Evolutionary conservation across 371 early-diverging fungal species (phyloP), one percentile per base, ranked within the genome.

Genomic region (Actinomucor elegans): DNA sequence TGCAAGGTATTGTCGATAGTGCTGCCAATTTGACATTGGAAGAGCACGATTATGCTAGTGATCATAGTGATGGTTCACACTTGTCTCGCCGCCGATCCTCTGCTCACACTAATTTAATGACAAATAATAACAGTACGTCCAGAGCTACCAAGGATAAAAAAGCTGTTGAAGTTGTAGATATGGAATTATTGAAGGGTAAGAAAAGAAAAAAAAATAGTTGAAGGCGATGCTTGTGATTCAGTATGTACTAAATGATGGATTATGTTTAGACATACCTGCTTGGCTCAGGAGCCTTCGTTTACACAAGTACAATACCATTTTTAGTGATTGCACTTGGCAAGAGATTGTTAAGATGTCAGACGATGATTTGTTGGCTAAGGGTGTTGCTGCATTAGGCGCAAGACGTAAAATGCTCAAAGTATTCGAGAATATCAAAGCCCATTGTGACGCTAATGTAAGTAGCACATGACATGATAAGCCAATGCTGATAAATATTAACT

Each of bases 321-420:
- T 96, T 74, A 87, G 91, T 49, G 60, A 59, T 31, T 34, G 38
- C 85, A 80, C 83, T 48, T 96, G 95, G 94, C 84, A 83, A 46
- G 90, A 91, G 27, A 90, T 97, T 56, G 84, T 98, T 44, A 84
- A 87, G 42, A 66, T 98, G 64, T 75, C 77, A 10, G 96, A 97
- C 51, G 87, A 87, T 26, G 87, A 88, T 18, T 77, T 98, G 59
- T 76, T 81, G 46, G 83, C 82, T 17, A 86, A 87, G 61, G 98
- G 98, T 5, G 96, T 98, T 5, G 81, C 90, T 8, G 97, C 97
- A 27, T 80, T 96, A 55, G 97, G 97, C 32, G 98, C 97, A 7
- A 85, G 98, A 49, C 83, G 94, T 57, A 98, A 98, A 71, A 90
- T 98, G 90, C 74, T 96, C 47, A 96, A 95, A 68, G 94, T 95